phyloP scores from a whole-genome alignment of 73 alveolate species.

The Paramecium sexaurelia region DNA sequence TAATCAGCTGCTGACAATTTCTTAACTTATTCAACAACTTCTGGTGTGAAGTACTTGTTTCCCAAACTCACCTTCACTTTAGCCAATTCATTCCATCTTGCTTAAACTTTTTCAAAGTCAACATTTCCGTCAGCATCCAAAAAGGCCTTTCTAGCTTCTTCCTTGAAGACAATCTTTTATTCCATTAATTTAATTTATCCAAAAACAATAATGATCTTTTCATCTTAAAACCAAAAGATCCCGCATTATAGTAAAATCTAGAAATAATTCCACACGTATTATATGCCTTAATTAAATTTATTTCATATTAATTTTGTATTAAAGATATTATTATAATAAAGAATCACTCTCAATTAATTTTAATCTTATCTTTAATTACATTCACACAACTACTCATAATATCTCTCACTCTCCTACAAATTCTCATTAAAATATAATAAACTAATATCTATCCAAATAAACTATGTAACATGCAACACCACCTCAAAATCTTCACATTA shows the following conservation, averaged over 20 bases:
- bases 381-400: no score
- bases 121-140: conserved; percentile 16
- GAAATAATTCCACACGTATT: neutral
- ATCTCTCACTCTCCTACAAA: no score
- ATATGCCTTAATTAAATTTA: neutral
- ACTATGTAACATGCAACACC: no score
- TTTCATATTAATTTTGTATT: neutral
- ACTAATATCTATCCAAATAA: no score
- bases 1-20: neutral
- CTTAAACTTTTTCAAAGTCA: neutral
- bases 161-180: conserved; percentile 16
- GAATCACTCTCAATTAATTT: no score
- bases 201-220: neutral
- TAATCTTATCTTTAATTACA: no score
- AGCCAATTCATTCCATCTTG: neutral
- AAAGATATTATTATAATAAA: neutral
- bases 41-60: conserved; percentile 3
- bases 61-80: conserved; percentile 5
- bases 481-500: no score
- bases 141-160: neutral
- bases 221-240: neutral
- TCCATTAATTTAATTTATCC: neutral
- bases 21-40: neutral
- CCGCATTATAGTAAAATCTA: neutral
- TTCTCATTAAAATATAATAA: no score